These are phyloP conservation scores for Buddleja alternifolia DNA, from an alignment of 257 asterid species.

Conservation along the genomic window DNA sequence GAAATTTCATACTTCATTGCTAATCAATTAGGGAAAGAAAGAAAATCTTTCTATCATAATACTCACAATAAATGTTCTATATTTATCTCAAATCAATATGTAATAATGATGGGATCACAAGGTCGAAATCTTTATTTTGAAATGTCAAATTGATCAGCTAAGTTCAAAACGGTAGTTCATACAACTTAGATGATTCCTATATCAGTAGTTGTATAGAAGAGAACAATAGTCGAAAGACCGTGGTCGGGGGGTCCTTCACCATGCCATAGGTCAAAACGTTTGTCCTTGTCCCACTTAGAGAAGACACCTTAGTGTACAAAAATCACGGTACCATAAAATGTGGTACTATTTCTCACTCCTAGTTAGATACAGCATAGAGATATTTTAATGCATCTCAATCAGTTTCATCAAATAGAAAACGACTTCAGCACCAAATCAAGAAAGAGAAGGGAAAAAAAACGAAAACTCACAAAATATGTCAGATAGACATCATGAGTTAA, in stretches of 20 bases:
- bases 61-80: neutral
- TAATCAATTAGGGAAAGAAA: conserved; percentile 3
- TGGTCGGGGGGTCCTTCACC: neutral
- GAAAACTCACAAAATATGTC: neutral
- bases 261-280: neutral
- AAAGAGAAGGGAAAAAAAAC: neutral
- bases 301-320: neutral
- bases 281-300: neutral
- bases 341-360: neutral
- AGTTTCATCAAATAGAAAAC: neutral
- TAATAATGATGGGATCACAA: neutral
- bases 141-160: neutral
- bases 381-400: neutral
- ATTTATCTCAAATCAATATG: neutral
- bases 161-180: neutral
- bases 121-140: neutral
- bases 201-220: conserved; percentile 18
- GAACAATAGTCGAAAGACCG: neutral
- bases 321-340: neutral
- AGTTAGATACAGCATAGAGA: neutral
- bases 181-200: neutral
- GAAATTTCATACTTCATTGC: conserved; percentile 4
- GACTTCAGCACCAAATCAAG: neutral
- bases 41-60: neutral
- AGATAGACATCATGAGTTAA: neutral